Evolutionary conservation across 2,329 filamentous ascomycete species (phyloP).

Genomic region (Xylaria sp.): DNA sequence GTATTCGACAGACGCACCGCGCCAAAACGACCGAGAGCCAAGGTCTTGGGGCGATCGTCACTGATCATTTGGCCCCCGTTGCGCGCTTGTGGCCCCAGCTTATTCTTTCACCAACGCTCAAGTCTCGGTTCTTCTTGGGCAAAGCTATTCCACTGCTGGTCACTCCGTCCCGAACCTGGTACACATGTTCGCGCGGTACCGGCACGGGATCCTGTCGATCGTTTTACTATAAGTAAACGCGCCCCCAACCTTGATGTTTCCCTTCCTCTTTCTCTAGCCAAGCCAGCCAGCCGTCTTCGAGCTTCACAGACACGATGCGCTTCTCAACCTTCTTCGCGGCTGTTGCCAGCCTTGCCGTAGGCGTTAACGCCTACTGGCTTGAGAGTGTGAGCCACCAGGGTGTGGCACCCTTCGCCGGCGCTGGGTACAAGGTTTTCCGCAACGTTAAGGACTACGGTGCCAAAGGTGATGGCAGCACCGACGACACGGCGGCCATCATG

Average conservation of each 20-base stretch:
- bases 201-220: slow-evolving; percentile 32
- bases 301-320: slow-evolving; percentile 45
- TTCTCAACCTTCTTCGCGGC: slow-evolving; percentile 48
- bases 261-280: slow-evolving; percentile 30
- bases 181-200: slow-evolving; percentile 26
- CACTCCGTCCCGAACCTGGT: slow-evolving; percentile 26
- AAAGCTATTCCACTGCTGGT: slow-evolving; percentile 32
- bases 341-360: slow-evolving; percentile 46
- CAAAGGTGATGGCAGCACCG: slow-evolving; percentile 57
- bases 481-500: slow-evolving; percentile 60
- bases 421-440: slow-evolving; percentile 58
- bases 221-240: slow-evolving; percentile 42
- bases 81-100: slow-evolving; percentile 32
- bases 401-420: slow-evolving; percentile 55
- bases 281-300: slow-evolving; percentile 29
- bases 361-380: slow-evolving; percentile 50
- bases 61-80: slow-evolving; percentile 36
- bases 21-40: slow-evolving; percentile 38
- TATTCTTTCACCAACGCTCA: slow-evolving; percentile 22
- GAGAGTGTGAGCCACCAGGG: slow-evolving; percentile 55
- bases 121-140: slow-evolving; percentile 21
- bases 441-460: slow-evolving; percentile 62
- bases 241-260: slow-evolving; percentile 36
- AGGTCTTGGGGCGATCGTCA: slow-evolving; percentile 37
- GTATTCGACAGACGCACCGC: slow-evolving; percentile 30